Base-by-base conservation (phyloP, 2,329 filamentous ascomycete species). In the Macrophomina phaseolina region DNA sequence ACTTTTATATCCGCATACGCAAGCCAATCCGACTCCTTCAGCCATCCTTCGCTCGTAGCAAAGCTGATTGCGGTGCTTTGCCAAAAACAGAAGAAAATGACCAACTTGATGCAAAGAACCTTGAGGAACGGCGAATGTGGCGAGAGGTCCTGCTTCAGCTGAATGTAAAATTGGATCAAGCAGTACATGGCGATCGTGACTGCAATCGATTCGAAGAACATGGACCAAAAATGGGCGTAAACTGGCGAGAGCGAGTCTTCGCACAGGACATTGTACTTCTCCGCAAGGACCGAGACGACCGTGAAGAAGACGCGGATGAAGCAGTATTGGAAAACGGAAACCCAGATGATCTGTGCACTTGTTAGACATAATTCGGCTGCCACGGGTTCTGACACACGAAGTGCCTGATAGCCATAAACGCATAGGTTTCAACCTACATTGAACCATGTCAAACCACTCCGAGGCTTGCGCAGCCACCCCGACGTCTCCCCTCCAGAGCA, bases 81-180 rank as follows among this genome's bases (percentile, higher is more conserved):
- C 93, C 93, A 97, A 78, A 96, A 96, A 42, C 90, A 93, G 71
- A 97, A 85, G 82, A 97, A 97, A 73, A 97, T 93, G 74, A 96
- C 92, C 34, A 96, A 85, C 79, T 97, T 97, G 80, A 97, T 95
- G 73, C 92, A 91, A 23, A 93, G 75, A 32, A 97, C 89, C 78
- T 97, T 97, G 70, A 94, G 79, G 70, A 94, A 90, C 0, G 92
- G 91, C 18, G 81, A 84, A 74, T 96, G 87, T 64, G 89, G 85
- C 7, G 85, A 83, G 32, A 97, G 84, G 67, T 91, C 87, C 0
- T 84, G 80, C 69, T 87, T 89, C 53, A 95, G 83, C 77, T 96
- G 92, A 36, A 91, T 77, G 77, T 97, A 97, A 77, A 95, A 95
- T 73, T 97, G 92, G 69, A 96, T 89, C 51, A 97, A 79, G 76